Evolutionary conservation across 441 rosid species (phyloP).

Genomic region (Arabidopsis lyrata): DNA sequence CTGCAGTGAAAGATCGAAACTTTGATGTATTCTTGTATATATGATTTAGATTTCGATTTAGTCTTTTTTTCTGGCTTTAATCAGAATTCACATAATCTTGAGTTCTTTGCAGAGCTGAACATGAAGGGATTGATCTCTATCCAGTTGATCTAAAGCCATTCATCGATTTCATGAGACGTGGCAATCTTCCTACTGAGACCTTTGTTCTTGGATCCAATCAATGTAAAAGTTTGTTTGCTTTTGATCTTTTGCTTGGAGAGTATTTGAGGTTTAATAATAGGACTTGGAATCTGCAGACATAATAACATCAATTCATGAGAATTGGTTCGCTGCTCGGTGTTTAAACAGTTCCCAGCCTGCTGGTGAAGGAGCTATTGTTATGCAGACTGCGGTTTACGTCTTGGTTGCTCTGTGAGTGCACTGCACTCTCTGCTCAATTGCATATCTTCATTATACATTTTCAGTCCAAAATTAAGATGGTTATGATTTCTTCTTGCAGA

Average conservation of each 20-base stretch:
- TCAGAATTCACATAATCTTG: slow-evolving; percentile 2
- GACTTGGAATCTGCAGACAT: slow-evolving; percentile 54
- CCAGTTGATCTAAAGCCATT: slow-evolving; percentile 69
- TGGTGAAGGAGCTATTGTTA: slow-evolving; percentile 85
- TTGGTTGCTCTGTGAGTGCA: slow-evolving; percentile 76
- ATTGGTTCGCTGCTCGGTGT: slow-evolving; percentile 86
- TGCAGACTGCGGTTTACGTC: slow-evolving; percentile 70
- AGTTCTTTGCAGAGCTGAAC: slow-evolving; percentile 63
- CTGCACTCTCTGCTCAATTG: neutral
- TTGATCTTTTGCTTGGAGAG: slow-evolving; percentile 4
- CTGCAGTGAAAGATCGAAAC: neutral
- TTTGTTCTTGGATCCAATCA: slow-evolving; percentile 74
- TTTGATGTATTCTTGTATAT: slow-evolving; percentile 1
- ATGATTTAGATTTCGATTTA: slow-evolving; percentile 3
- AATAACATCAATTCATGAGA: slow-evolving; percentile 78
- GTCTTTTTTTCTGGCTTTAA: slow-evolving; percentile 1
- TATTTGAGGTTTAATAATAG: slow-evolving; percentile 16
- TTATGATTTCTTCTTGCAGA: slow-evolving; percentile 47
- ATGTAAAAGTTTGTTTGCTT: slow-evolving; percentile 50
- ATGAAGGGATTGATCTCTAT: slow-evolving; percentile 68
- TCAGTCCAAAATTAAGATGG: neutral
- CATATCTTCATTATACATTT: slow-evolving; percentile 5
- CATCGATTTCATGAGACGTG: slow-evolving; percentile 67
- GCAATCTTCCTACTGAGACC: slow-evolving; percentile 67
- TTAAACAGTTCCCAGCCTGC: slow-evolving; percentile 63